Conservation (phyloP, 768 basidiomycete species). For the Lactarius quietus region DNA sequence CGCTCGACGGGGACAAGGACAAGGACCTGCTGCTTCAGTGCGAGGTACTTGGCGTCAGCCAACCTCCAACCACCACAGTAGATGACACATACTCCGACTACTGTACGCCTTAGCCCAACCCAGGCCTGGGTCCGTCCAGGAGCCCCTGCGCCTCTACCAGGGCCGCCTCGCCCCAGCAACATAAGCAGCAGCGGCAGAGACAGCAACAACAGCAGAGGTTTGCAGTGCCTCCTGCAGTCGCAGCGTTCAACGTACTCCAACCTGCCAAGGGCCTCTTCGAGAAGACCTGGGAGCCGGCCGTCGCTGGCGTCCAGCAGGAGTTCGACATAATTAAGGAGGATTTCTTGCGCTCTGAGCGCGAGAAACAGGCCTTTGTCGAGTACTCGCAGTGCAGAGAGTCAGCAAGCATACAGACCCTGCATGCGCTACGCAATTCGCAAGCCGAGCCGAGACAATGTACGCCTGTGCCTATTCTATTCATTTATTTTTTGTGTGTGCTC, state of each 20-base stretch:
- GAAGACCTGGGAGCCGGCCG: conserved; percentile 19
- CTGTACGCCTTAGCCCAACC: no score
- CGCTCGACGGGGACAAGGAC: conserved; percentile 63
- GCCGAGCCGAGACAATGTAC: conserved; percentile 6
- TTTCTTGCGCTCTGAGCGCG: background rate
- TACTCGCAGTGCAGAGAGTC: conserved; percentile 9
- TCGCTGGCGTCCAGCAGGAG: conserved; percentile 14
- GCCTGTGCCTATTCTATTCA: no score
- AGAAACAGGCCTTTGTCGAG: conserved; percentile 10
- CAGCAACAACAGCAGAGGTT: background rate
- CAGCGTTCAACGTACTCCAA: conserved; percentile 22
- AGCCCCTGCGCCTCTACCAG: no score
- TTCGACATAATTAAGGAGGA: conserved; percentile 7
- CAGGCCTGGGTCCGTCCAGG: no score
- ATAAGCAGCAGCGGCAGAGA: no score
- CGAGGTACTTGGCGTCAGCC: conserved; percentile 47
- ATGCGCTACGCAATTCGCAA: background rate
- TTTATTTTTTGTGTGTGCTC: background rate
- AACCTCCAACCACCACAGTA: no score
- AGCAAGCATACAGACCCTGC: conserved; percentile 8
- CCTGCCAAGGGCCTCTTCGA: conserved; percentile 22
- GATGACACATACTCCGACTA: no score
- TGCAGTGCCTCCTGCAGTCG: background rate
- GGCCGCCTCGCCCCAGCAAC: no score
- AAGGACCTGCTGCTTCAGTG: conserved; percentile 62